These are phyloP conservation scores for Porodaedalea pini DNA, from an alignment of 1,284 basidiomycete genomes.

Conservation along the genomic window DNA sequence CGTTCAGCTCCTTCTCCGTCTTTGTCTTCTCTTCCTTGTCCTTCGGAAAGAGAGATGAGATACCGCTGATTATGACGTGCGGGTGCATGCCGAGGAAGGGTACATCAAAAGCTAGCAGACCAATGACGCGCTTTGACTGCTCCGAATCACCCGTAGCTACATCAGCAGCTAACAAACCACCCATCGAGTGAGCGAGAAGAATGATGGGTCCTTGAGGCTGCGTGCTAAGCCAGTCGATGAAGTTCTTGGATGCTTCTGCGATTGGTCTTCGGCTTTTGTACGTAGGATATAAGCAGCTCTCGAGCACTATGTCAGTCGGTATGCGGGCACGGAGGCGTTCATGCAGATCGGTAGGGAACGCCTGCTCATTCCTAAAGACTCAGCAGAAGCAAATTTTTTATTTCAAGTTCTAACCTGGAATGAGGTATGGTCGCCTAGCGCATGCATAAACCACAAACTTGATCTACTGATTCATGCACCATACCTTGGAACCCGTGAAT, in stretches of 20 bases:
- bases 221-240: slow-evolving; percentile 37
- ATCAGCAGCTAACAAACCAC: slow-evolving; percentile 52
- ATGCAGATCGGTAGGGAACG: slow-evolving; percentile 32
- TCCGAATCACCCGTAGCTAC: slow-evolving; percentile 41
- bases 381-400: neutral
- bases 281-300: slow-evolving; percentile 30
- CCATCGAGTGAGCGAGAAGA: slow-evolving; percentile 56
- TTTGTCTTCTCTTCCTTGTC: slow-evolving; percentile 28
- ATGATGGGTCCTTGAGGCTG: slow-evolving; percentile 53
- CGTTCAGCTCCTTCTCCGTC: slow-evolving; percentile 43
- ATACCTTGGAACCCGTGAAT: slow-evolving; percentile 30
- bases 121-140: slow-evolving; percentile 41
- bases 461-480: neutral
- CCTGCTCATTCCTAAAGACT: neutral
- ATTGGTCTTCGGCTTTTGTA: slow-evolving; percentile 29
- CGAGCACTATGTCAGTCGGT: slow-evolving; percentile 19
- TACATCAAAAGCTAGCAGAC: slow-evolving; percentile 53
- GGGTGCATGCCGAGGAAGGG: slow-evolving; percentile 60
- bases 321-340: slow-evolving; percentile 20
- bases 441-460: neutral
- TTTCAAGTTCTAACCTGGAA: slow-evolving; percentile 23
- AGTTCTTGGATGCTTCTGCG: slow-evolving; percentile 23
- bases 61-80: slow-evolving; percentile 53
- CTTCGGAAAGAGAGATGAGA: slow-evolving; percentile 48
- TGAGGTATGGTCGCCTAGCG: slow-evolving; percentile 30